Conservation (phyloP, 805 yeast genomes). For the Wickerhamiella qilinensis region DNA sequence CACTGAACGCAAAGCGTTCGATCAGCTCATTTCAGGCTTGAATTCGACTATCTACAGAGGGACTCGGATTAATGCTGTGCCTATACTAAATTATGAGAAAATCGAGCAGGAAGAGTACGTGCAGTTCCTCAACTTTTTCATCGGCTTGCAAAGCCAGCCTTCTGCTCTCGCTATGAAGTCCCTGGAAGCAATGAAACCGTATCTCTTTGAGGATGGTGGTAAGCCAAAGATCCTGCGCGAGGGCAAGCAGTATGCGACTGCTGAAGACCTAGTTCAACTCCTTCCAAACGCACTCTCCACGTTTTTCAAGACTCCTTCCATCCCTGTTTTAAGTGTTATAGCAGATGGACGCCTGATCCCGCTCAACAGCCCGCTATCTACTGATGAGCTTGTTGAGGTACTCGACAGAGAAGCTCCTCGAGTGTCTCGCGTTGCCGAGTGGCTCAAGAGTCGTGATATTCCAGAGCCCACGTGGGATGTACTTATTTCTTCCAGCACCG, state of each 20-base stretch:
- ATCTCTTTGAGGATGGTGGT: conserved; percentile 1
- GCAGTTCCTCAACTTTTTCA: conserved; percentile 1
- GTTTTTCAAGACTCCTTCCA: background rate
- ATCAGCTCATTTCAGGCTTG: conserved; percentile 30
- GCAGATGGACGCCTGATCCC: conserved; percentile 12
- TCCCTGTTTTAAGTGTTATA: conserved; percentile 1
- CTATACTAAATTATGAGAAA: background rate
- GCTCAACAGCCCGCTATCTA: too few relatives aligned
- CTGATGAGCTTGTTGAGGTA: background rate
- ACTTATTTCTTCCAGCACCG: too few relatives aligned
- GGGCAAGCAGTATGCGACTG: too few relatives aligned
- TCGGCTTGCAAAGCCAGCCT: conserved; percentile 3
- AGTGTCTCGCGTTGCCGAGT: conserved; percentile 1
- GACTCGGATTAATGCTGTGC: background rate
- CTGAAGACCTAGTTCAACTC: background rate
- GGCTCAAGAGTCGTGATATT: too few relatives aligned
- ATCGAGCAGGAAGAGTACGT: conserved; percentile 1
- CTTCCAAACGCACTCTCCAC: background rate
- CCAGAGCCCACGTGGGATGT: too few relatives aligned
- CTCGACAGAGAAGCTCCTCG: conserved; percentile 10
- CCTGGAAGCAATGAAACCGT: conserved; percentile 1
- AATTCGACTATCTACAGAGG: conserved; percentile 9
- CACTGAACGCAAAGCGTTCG: conserved; percentile 21
- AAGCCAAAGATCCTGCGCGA: too few relatives aligned
- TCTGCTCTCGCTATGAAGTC: conserved; percentile 2